Conservation (phyloP, 2,329 filamentous ascomycete species). For the Graphiopsis chlorocephala region DNA sequence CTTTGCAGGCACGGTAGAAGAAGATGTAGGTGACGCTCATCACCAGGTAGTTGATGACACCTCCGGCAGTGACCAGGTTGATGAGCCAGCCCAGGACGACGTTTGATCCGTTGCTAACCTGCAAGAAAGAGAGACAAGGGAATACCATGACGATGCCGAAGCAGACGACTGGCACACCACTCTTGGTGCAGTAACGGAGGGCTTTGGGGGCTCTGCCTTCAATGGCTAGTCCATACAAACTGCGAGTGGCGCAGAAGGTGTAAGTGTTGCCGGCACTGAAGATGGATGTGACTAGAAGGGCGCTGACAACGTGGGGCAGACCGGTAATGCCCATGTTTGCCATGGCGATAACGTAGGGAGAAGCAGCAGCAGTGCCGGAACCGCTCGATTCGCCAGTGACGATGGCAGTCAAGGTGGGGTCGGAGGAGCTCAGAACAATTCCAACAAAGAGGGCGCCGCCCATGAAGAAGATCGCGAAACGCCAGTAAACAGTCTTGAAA, state of each 20-base stretch:
- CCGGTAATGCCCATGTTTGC: conserved; percentile 42
- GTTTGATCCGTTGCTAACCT: conserved; percentile 30
- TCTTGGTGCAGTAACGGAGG: conserved; percentile 57
- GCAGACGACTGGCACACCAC: conserved; percentile 61
- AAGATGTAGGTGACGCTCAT: conserved; percentile 58
- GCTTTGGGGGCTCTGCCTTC: conserved; percentile 54
- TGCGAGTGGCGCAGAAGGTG: conserved; percentile 53
- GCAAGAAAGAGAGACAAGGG: conserved; percentile 36
- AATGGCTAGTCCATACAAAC: conserved; percentile 52
- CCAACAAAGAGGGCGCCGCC: conserved; percentile 46
- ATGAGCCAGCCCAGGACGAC: conserved; percentile 43
- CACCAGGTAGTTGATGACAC: conserved; percentile 62
- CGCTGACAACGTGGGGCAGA: conserved; percentile 41
- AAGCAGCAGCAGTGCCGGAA: conserved; percentile 27
- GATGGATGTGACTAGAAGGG: conserved; percentile 49
- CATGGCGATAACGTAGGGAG: conserved; percentile 37
- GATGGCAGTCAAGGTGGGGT: conserved; percentile 28
- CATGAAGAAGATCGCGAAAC: conserved; percentile 48
- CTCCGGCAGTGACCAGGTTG: conserved; percentile 56
- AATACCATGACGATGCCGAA: conserved; percentile 42
- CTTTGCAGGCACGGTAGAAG: conserved; percentile 56
- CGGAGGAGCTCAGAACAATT: conserved; percentile 37
- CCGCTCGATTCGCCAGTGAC: conserved; percentile 18
- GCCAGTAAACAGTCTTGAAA: conserved; percentile 48
- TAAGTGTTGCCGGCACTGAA: conserved; percentile 58